These are phyloP conservation scores for Serendipita sp. DNA, from an alignment of 768 basidiomycete genomes.

Conservation along the genomic window DNA sequence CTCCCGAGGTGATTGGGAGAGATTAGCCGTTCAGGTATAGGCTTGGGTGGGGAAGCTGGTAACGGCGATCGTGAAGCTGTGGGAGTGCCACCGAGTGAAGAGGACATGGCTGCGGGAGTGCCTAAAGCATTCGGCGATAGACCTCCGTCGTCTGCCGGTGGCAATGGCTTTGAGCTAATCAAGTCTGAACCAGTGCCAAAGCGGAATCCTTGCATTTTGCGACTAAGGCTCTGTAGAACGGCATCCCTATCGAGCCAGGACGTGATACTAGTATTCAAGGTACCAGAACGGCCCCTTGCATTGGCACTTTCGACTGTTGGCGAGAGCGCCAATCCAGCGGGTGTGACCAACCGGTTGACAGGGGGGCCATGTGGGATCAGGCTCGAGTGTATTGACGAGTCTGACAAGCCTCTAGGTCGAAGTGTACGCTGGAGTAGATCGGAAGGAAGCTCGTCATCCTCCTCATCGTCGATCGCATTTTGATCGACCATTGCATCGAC, in stretches of 20 bases:
- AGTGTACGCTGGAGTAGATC: conserved; percentile 52
- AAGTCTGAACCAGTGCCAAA: conserved; percentile 8
- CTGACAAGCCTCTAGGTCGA: conserved; percentile 67
- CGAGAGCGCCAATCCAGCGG: conserved; percentile 25
- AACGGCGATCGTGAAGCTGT: not conserved
- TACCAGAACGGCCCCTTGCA: not conserved
- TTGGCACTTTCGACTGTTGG: conserved; percentile 2
- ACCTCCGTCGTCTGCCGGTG: not conserved
- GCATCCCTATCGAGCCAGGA: conserved; percentile 16
- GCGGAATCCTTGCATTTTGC: conserved; percentile 20
- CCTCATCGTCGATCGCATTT: conserved; percentile 24
- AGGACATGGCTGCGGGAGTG: not conserved
- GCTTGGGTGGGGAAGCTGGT: not conserved
- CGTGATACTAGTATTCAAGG: not conserved
- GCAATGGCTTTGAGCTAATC: not conserved
- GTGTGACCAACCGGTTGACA: not conserved
- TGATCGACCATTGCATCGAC: conserved; percentile 52
- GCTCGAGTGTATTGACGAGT: conserved; percentile 83
- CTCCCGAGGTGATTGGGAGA: not conserved
- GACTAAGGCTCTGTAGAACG: conserved; percentile 21
- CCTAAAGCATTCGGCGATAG: not conserved
- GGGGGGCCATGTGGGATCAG: conserved; percentile 27
- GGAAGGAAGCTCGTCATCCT: conserved; percentile 26
- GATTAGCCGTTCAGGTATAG: not conserved
- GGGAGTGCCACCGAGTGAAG: not conserved